Evolutionary conservation across 2,329 filamentous ascomycete genomes (phyloP), one percentile per base, ranked within the genome.

Genomic region (Xylariales sp.): DNA sequence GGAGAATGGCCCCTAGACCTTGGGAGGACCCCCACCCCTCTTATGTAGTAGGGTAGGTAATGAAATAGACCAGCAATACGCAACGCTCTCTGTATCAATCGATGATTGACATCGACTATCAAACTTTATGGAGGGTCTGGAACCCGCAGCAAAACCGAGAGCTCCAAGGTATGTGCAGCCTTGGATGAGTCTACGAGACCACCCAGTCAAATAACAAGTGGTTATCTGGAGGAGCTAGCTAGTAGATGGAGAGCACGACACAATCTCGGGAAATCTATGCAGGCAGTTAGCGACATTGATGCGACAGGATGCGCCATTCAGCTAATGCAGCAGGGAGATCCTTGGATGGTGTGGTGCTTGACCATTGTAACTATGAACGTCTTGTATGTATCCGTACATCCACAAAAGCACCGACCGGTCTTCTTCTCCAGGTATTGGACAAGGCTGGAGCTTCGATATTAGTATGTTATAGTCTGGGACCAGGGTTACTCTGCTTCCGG

Each of bases 161-260:
- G 31, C 43, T 39, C 27, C 31, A 28, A 40, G 25, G 43, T 32
- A 39, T 44, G 27, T 22, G 36, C 44, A 42, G 44, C 31, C 43
- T 46, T 40, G 33, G 47, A 38, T 46, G 43, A 44, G 39, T 44
- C 48, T n/a, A n/a, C n/a, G n/a, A n/a, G n/a, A n/a, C n/a, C n/a
- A n/a, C n/a, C n/a, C 63, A 68, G 62, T 66, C 57, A 66, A 51
- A 56, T 49, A 53, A 49, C 58, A 54, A 56, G 56, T 41, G 58
- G 57, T 63, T 66, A 66, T 67, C 53, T 54, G 28, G 42, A 56
- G 42, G 48, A 31, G 32, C n/a, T 41, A 37, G n/a, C 11, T 24
- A n/a, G 28, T 16, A 29, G 16, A 18, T 31, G 45, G 43, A 45
- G 36, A 37, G 43, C 38, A 49, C 52, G 50, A 57, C 51, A 58